Evolutionary conservation across 1,284 basidiomycete species (phyloP), one percentile per base, ranked within the genome.

Genomic region (Inonotus hispidus): DNA sequence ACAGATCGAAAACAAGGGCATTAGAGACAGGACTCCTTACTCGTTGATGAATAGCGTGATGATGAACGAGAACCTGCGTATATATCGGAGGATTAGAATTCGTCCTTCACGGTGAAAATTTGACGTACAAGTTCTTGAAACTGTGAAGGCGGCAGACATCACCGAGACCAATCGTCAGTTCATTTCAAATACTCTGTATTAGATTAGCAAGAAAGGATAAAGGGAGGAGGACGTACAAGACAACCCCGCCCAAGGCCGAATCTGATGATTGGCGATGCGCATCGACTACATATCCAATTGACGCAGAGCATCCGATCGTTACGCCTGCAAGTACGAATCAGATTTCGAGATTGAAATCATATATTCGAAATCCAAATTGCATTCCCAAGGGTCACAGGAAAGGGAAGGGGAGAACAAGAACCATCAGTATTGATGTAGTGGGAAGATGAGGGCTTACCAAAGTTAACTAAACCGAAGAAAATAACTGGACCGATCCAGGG

Each of bases 401-500:
- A n/a, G n/a, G n/a, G n/a, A n/a, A n/a, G n/a, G n/a, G n/a, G n/a
- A n/a, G n/a, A n/a, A 29, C 14, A 23, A 56, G 27, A 29, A 8
- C 41, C 10, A 21, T 46, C 16, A 57, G 43, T 21, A 47, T n/a
- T n/a, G n/a, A n/a, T n/a, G n/a, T n/a, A n/a, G n/a, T n/a, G n/a
- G n/a, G n/a, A n/a, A n/a, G n/a, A n/a, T n/a, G n/a, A n/a, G n/a
- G 8, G 11, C 47, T 56, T 58, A 47, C 66, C 66, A 46, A 68
- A 68, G 56, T 65, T 66, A 25, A 66, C 56, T 1, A 66, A 58
- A 11, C 65, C 66, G 38, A 68, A 66, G 57, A 68, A 68, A 23
- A 68, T 63, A 6, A 68, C 66, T 6, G 66, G 66, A 2, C 62
- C 66, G 23, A 68, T 68, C 66, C 66, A 68, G 5, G 64, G 58